Evolutionary conservation across 2,329 filamentous ascomycete species (phyloP).

Genomic region (Aspergillus fijiensis): DNA sequence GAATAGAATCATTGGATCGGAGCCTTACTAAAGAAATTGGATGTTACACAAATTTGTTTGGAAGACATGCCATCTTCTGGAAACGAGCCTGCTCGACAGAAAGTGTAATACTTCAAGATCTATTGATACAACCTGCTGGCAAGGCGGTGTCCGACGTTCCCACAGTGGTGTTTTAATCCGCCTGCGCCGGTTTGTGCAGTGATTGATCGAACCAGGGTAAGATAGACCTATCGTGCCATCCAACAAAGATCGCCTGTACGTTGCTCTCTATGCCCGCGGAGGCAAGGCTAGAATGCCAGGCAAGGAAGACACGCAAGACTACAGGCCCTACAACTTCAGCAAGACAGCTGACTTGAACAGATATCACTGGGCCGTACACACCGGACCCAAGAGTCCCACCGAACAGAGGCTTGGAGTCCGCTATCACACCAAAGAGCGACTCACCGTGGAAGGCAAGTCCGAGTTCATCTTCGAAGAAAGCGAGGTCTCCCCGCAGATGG

Average conservation of each 20-base stretch:
- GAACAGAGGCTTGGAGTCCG: constrained; percentile 22
- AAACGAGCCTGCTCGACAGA: too few species aligned
- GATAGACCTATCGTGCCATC: constrained; percentile 9
- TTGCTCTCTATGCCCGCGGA: constrained; percentile 30
- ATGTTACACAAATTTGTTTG: too few species aligned
- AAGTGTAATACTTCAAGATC: too few species aligned
- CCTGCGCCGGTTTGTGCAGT: too few species aligned
- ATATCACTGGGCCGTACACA: constrained; percentile 43
- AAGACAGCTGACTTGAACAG: constrained; percentile 16
- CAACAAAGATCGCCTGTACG: constrained; percentile 34
- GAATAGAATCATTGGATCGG: too few species aligned
- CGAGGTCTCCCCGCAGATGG: constrained; percentile 15
- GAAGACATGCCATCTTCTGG: too few species aligned
- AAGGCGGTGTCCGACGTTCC: too few species aligned
- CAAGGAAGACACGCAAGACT: constrained; percentile 27
- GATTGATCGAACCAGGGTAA: too few species aligned
- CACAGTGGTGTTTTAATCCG: too few species aligned
- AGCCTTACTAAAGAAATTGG: too few species aligned
- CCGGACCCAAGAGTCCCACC: constrained; percentile 38
- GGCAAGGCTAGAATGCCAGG: constrained; percentile 24
- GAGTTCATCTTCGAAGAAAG: constrained; percentile 8
- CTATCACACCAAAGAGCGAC: constrained; percentile 38
- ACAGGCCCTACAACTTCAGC: too few species aligned
- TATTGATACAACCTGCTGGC: too few species aligned
- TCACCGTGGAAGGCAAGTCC: constrained; percentile 3